Base-by-base conservation (phyloP, 495 filamentous ascomycete species). In the Lophiotrema nucula region DNA sequence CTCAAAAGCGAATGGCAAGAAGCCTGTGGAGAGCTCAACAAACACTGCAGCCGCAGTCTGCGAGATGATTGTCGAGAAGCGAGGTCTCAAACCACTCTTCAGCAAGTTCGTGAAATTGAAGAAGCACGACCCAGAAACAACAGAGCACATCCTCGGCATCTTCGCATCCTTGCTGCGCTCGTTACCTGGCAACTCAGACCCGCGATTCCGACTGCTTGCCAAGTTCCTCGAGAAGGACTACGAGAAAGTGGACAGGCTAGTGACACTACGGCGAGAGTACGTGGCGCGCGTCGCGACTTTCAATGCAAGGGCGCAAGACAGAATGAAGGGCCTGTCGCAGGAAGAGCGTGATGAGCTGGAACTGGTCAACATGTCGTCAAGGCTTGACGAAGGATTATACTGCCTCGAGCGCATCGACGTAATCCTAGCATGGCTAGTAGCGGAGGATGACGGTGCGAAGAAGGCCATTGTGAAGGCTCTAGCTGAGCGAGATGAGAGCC, bases 171-270 rank as follows among this genome's bases (percentile, higher is more conserved):
- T 99, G 67, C 78, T 99, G 0, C 86, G 91, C 15, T 77, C 83
- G 1, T 69, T 99, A 1, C 90, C 90, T 0, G 87, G 83, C 3
- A 83, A 89, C n/a, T 89, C 87, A 11, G 77, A 88, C 0, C 75
- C 82, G n/a, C 79, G 93, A 1, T 91, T 97, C 26, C 81, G 93
- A 1, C 81, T 87, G 4, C 79, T 97, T 0, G 93, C 91, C 2
- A 99, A 99, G 66, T 97, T 99, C 69, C 86, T 95, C 38, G 92
- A 97, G 73, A 92, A 88, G 62, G 87, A 96, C 55, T 97, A 95
- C 68, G 88, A 90, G 56, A 95, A 95, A 72, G 83, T 88, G 12
- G 73, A 64, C 10, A 87, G 83, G 64, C 76, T 95, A 1, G 71
- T 93, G 37, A 77, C 78, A 58, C 71, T 96, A 31, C 76, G 95